Percentiles rank a stretch among this genome's conserved stretches.
Conservation (phyloP, 805 yeast genomes). For the Candida dendrica region DNA sequence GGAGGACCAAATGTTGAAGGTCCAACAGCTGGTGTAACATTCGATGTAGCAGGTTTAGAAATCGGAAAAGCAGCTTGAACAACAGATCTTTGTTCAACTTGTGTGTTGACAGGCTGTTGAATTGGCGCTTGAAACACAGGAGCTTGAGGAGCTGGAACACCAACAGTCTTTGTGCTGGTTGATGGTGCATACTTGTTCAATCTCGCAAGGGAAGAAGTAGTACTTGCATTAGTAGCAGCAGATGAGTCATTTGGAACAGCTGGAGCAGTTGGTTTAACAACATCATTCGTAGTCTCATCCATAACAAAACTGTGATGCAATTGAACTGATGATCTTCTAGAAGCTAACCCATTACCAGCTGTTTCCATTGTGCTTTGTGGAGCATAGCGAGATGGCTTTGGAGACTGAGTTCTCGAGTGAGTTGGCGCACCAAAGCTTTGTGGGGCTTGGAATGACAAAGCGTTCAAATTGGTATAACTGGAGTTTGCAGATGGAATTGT, state of each 20-base stretch:
- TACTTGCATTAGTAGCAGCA: background rate
- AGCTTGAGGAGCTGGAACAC: background rate
- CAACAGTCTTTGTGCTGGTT: background rate
- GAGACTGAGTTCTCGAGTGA: background rate
- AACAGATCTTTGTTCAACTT: background rate
- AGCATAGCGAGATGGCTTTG: slow-evolving; percentile 2
- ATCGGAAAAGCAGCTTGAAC: background rate
- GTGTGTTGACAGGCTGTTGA: background rate
- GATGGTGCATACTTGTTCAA: background rate
- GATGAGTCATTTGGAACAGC: background rate
- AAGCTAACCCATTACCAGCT: background rate
- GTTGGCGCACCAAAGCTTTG: background rate
- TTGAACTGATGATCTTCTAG: slow-evolving; percentile 16
- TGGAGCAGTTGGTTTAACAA: background rate
- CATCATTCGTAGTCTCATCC: slow-evolving; percentile 2
- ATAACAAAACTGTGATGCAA: slow-evolving; percentile 7
- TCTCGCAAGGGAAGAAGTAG: background rate
- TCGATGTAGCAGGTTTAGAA: background rate
- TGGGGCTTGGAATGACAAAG: background rate
- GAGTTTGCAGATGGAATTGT: background rate
- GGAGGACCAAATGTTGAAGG: background rate
- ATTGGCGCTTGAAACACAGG: background rate
- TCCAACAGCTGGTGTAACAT: background rate
- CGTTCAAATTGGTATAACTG: background rate
- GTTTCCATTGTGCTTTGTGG: slow-evolving; percentile 1